These are phyloP conservation scores for Apiospora kogelbergensis DNA, from an alignment of 2,329 filamentous ascomycete genomes.

Conservation along the genomic window DNA sequence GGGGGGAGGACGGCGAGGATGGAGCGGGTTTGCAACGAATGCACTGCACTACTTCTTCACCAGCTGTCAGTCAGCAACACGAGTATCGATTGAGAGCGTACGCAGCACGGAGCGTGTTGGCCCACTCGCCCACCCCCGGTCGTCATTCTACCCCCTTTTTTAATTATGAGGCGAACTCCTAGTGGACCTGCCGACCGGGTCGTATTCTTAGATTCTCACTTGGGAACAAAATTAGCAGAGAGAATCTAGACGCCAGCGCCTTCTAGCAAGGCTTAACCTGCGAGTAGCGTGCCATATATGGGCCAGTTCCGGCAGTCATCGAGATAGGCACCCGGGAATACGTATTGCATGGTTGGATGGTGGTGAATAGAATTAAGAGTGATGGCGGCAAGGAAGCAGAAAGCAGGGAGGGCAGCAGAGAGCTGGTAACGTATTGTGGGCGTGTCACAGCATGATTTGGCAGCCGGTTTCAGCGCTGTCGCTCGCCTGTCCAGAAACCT, in stretches of 20 bases:
- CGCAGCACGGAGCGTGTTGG: too few species aligned
- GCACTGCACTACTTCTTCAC: too few species aligned
- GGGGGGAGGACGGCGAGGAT: too few species aligned
- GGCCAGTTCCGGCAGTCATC: background rate
- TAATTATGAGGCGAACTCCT: background rate
- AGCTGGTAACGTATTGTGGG: background rate
- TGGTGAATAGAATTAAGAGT: background rate
- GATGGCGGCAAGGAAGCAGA: background rate
- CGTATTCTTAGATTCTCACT: slow-evolving; percentile 3
- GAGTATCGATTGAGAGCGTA: too few species aligned
- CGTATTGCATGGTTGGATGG: background rate
- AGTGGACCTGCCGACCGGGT: background rate
- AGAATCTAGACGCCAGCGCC: background rate
- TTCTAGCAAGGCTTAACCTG: background rate
- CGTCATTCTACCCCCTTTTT: background rate
- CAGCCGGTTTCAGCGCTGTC: too few species aligned
- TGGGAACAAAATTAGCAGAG: background rate
- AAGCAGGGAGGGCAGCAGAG: background rate
- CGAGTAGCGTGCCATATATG: background rate
- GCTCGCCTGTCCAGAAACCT: too few species aligned
- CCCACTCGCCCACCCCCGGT: too few species aligned
- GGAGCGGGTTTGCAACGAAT: too few species aligned
- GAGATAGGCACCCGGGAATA: background rate
- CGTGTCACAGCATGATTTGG: too few species aligned
- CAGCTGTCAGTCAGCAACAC: too few species aligned